Percentiles rank a stretch among this genome's conserved stretches.
These are phyloP conservation scores for Pouteria glomerata DNA, from an alignment of 148 eudicot genomes.

Conservation along the genomic window DNA sequence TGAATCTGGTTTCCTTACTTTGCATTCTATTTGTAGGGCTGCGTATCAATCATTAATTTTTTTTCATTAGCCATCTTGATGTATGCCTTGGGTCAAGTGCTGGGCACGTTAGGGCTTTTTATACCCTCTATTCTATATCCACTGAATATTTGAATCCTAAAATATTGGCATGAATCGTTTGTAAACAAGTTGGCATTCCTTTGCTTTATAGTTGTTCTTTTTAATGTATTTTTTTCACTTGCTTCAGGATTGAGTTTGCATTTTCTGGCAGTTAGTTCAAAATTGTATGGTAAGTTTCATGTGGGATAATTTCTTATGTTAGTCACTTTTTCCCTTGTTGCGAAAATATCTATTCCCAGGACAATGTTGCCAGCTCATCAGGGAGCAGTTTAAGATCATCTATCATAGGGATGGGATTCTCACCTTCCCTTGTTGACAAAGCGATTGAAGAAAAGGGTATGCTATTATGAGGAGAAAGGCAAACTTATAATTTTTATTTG, in stretches of 20 bases:
- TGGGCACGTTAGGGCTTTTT: not conserved
- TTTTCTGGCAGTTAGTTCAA: not conserved
- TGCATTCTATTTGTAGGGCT: not conserved
- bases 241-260: not conserved
- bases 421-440: slow-evolving; percentile 66
- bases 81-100: not conserved
- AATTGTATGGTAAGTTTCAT: not conserved
- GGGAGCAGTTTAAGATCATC: slow-evolving; percentile 66
- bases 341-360: slow-evolving; percentile 35
- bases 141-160: not conserved
- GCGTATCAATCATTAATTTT: not conserved
- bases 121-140: not conserved
- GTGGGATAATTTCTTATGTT: not conserved
- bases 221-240: not conserved
- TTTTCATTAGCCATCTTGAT: not conserved
- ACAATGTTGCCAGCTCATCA: slow-evolving; percentile 84
- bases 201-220: not conserved
- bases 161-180: not conserved
- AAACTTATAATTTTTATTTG: not conserved
- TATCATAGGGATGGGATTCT: slow-evolving; percentile 85
- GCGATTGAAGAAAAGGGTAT: slow-evolving; percentile 63
- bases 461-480: not conserved
- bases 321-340: not conserved
- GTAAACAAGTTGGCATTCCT: not conserved
- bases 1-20: not conserved